These are phyloP conservation scores for Brettanomyces custersianus DNA, from an alignment of 805 yeast genomes.

Conservation along the genomic window DNA sequence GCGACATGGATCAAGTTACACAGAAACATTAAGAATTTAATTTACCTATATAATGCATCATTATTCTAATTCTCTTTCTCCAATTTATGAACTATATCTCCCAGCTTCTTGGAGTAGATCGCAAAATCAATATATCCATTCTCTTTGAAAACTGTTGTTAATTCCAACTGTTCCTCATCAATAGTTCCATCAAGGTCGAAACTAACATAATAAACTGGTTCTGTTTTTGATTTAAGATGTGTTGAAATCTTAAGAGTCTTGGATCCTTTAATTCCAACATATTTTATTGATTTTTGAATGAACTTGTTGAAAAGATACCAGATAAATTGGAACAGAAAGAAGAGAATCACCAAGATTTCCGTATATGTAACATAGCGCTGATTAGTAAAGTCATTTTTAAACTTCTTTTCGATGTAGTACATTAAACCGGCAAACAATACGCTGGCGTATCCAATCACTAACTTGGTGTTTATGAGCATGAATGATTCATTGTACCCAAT, in stretches of 20 bases:
- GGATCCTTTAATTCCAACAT: conserved; percentile 31
- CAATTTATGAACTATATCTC: conserved; percentile 7
- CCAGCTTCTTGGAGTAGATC: conserved; percentile 23
- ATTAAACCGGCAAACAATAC: conserved; percentile 37
- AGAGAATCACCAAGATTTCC: conserved; percentile 27
- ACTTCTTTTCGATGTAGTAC: conserved; percentile 41
- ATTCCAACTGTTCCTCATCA: conserved; percentile 20
- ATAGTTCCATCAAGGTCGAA: conserved; percentile 21
- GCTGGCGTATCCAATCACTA: conserved; percentile 40
- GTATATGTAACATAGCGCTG: conserved; percentile 26
- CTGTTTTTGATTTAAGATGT: conserved; percentile 26
- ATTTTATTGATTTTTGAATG: conserved; percentile 36
- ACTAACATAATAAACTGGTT: conserved; percentile 35
- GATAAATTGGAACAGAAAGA: conserved; percentile 28
- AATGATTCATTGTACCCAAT: conserved; percentile 43
- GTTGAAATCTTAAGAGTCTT: conserved; percentile 32
- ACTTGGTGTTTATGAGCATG: conserved; percentile 33
- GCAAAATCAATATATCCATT: conserved; percentile 35
- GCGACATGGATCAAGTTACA: conserved; percentile 23
- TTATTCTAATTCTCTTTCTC: conserved; percentile 12
- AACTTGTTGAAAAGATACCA: conserved; percentile 27
- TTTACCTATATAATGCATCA: neutral
- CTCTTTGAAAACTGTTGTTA: conserved; percentile 36
- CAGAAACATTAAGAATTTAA: neutral
- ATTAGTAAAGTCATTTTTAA: conserved; percentile 32